Evolutionary conservation across 192 early-diverging fungal species (phyloP), one percentile per base, ranked within the genome.

Genomic region (Coemansia sp.): DNA sequence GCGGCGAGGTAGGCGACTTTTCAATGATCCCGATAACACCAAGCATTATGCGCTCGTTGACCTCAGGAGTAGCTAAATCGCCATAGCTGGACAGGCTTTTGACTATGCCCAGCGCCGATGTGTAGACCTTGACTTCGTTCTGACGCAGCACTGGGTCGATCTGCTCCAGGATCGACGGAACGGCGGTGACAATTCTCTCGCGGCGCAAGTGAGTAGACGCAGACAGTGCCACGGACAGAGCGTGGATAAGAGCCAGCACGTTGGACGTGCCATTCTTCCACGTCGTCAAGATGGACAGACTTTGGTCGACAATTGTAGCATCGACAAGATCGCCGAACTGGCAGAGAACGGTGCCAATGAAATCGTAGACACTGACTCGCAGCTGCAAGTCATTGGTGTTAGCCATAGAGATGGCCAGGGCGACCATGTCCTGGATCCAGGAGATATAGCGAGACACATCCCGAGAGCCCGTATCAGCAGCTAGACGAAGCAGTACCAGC

Each of bases 311-410:
- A 11, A 64, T 24, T 0, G 67, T 29, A 18, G 22, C 65, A 33
- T 52, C 60, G 5, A 82, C 43, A 38, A 57, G 24, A n/a, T 77
- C 75, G 38, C 80, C 80, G 51, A 82, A 63, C 61, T 68, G 51
- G 12, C 70, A 44, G 16, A 82, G 42, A 44, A 64, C 31, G 0
- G 61, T 60, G 7, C 75, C 72, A 24, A 72, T 68, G 60, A 82
- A 68, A 12, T 41, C 51, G 34, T 72, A 71, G 31, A 42, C 36
- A 33, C 64, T 69, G 61, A n/a, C 55, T 22, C 66, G 57, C 54
- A 77, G 27, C 10, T 51, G 41, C 29, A 51, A 49, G 62, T 82
- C 75, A 34, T 71, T 71, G 22, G 65, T 57, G 51, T 24, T 34
- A 2, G 60, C 55, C 3, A 65, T 27, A 9, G 55, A 43, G 12